Conservation (phyloP, 371 early-diverging fungal genomes). For the Zychaea mexicana region DNA sequence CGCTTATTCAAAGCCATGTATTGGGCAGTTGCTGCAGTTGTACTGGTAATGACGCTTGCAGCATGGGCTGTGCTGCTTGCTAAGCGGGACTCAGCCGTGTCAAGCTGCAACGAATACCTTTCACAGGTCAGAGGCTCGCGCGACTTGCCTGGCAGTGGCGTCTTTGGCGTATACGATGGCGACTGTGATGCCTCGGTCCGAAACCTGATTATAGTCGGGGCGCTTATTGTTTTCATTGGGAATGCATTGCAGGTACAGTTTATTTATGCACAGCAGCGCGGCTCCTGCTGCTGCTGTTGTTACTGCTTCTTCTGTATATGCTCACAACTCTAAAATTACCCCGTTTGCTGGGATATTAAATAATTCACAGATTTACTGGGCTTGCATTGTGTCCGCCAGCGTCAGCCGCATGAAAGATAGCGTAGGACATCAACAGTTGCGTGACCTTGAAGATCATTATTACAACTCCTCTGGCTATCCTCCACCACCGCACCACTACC, state of each 20-base stretch:
- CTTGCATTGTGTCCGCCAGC: neutral
- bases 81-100: neutral
- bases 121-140: neutral
- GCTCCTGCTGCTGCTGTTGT: too few species aligned
- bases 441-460: neutral
- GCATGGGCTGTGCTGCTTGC: neutral
- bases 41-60: slow-evolving; percentile 5
- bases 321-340: too few species aligned
- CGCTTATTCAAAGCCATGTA: neutral
- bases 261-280: neutral
- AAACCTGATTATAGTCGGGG: neutral
- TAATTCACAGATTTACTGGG: neutral
- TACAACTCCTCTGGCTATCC: too few species aligned
- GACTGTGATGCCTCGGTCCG: slow-evolving; percentile 4
- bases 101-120: neutral
- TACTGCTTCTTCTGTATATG: too few species aligned
- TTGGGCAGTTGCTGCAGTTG: neutral
- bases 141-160: slow-evolving; percentile 2
- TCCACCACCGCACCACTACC: too few species aligned
- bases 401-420: neutral
- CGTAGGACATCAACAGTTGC: neutral
- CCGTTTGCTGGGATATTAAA: too few species aligned
- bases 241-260: slow-evolving; percentile 8
- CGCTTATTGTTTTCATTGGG: slow-evolving; percentile 6
- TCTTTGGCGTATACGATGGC: neutral